These are phyloP conservation scores for Hyphopichia fennica DNA, from an alignment of 1,139 yeast genomes.

Conservation along the genomic window DNA sequence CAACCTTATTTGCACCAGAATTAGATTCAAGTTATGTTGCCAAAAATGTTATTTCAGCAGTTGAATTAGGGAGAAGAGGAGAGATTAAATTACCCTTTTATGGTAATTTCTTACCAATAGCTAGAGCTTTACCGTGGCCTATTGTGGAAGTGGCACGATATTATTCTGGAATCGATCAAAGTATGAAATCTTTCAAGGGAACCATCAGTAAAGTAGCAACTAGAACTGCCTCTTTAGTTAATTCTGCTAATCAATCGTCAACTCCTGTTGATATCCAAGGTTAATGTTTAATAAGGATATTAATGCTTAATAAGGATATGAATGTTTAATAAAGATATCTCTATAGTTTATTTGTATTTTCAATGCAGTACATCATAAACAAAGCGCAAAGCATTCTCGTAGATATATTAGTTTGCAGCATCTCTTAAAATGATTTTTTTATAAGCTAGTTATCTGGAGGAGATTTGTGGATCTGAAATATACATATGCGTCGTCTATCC, in stretches of 20 bases:
- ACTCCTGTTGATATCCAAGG: not conserved
- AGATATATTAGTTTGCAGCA: too few species aligned
- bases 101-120: slow-evolving; percentile 67
- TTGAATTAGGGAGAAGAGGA: slow-evolving; percentile 63
- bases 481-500: too few species aligned
- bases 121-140: slow-evolving; percentile 76
- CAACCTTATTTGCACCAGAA: slow-evolving; percentile 75
- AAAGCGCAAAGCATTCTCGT: too few species aligned
- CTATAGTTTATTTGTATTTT: too few species aligned
- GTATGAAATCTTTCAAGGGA: slow-evolving; percentile 30
- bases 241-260: slow-evolving; percentile 5
- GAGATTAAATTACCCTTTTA: slow-evolving; percentile 75
- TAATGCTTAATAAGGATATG: too few species aligned
- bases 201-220: slow-evolving; percentile 13
- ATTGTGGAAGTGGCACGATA: slow-evolving; percentile 53
- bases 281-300: too few species aligned
- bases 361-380: too few species aligned
- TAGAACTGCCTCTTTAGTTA: slow-evolving; percentile 18
- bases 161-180: slow-evolving; percentile 62
- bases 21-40: slow-evolving; percentile 71
- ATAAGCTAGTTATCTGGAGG: too few species aligned
- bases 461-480: too few species aligned
- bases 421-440: too few species aligned
- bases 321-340: too few species aligned
- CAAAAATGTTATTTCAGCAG: slow-evolving; percentile 49